Evolutionary conservation across 768 basidiomycete genomes (phyloP).

Genomic region (Rhodotorula graminis): DNA sequence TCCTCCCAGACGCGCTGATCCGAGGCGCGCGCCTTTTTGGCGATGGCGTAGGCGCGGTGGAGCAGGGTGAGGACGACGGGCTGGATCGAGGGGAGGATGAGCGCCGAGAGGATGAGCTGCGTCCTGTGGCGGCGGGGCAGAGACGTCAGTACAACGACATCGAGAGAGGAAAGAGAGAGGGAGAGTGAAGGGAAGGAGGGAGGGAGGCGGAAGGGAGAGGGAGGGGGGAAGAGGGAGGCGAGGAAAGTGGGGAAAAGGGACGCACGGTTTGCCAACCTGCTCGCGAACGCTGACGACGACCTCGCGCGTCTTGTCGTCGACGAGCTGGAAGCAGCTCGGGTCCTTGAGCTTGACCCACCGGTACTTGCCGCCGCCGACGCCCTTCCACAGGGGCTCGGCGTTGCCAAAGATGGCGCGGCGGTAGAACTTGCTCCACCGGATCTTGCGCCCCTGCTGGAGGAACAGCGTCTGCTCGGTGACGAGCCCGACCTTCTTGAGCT

Average conservation of each 20-base stretch:
- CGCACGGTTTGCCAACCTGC: constrained; percentile 3
- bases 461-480: constrained; percentile 13
- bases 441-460: background rate
- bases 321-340: background rate
- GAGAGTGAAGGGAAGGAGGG: no score
- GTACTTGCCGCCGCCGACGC: constrained; percentile 8
- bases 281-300: constrained; percentile 5
- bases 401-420: constrained; percentile 1
- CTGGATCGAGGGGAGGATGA: constrained; percentile 12
- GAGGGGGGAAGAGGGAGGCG: no score
- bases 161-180: no score
- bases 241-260: no score
- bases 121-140: background rate
- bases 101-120: constrained; percentile 14
- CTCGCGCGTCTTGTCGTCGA: constrained; percentile 14
- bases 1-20: constrained; percentile 12
- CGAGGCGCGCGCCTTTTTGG: background rate
- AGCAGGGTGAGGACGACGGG: constrained; percentile 18
- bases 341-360: constrained; percentile 3
- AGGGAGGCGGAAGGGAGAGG: no score
- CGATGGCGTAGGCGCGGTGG: background rate
- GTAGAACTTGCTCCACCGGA: constrained; percentile 3
- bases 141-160: background rate
- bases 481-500: constrained; percentile 7
- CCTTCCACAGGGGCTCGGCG: constrained; percentile 5